Conservation (phyloP, 352 stramenopile genomes). For the Phytopythium mirpurense region DNA sequence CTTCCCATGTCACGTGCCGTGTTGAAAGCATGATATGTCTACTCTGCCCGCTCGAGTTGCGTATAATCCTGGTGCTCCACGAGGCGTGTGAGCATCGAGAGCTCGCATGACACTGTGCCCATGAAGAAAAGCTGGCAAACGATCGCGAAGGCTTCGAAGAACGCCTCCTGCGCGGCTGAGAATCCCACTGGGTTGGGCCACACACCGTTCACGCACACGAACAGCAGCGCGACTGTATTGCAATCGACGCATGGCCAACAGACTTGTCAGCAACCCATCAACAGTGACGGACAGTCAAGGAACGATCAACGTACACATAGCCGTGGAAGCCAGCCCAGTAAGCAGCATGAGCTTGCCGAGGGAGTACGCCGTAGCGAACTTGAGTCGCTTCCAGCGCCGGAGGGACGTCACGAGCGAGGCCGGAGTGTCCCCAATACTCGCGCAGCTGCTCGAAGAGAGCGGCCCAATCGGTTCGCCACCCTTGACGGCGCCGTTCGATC, state of each 20-base stretch:
- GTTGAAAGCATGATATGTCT: neutral
- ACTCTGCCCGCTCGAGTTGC: conserved; percentile 55
- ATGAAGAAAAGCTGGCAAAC: conserved; percentile 87
- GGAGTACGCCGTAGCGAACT: conserved; percentile 40
- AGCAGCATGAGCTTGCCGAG: conserved; percentile 44
- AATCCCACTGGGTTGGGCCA: conserved; percentile 78
- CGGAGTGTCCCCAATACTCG: neutral
- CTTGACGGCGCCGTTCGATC: conserved; percentile 20
- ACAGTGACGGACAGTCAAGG: too few relatives aligned
- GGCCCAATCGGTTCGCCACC: conserved; percentile 5
- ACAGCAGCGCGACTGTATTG: conserved; percentile 58
- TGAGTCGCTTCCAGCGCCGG: conserved; percentile 47
- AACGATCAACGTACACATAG: conserved; percentile 47
- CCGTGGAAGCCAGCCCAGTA: conserved; percentile 46
- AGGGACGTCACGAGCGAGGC: conserved; percentile 14
- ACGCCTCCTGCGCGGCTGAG: conserved; percentile 74
- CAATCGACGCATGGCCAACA: neutral
- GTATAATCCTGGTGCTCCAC: conserved; percentile 63
- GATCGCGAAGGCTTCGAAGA: conserved; percentile 81
- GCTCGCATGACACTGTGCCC: conserved; percentile 74
- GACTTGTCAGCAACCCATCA: neutral
- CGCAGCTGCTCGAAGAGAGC: conserved; percentile 3
- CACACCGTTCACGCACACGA: conserved; percentile 75
- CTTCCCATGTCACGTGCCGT: neutral
- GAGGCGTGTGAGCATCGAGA: conserved; percentile 46